These are phyloP conservation scores for Pecoramyces ruminantium DNA, from an alignment of 192 early-diverging fungal genomes.

Conservation along the genomic window DNA sequence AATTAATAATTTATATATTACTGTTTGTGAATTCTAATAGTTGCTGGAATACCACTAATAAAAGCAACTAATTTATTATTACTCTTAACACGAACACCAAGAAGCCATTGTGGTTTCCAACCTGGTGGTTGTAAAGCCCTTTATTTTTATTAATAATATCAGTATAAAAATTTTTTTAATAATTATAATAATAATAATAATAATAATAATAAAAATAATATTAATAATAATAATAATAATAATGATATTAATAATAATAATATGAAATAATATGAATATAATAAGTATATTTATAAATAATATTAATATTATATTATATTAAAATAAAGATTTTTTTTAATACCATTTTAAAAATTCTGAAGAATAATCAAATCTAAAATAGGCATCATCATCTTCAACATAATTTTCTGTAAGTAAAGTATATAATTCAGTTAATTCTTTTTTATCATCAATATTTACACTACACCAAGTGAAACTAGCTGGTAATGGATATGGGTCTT, in stretches of 20 bases:
- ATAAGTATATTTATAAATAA: no score
- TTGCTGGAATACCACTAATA: slow-evolving; percentile 82
- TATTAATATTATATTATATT: no score
- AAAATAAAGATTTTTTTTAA: neutral
- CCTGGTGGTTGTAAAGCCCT: slow-evolving; percentile 88
- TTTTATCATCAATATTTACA: slow-evolving; percentile 58
- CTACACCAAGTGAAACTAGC: slow-evolving; percentile 76
- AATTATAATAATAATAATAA: neutral
- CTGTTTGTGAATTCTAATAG: slow-evolving; percentile 53
- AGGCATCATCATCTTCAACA: slow-evolving; percentile 90
- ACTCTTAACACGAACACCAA: slow-evolving; percentile 71
- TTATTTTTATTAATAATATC: neutral
- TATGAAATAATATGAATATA: no score
- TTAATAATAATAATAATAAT: no score
- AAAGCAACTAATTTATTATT: slow-evolving; percentile 82
- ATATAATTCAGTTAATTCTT: slow-evolving; percentile 69
- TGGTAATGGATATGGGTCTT: slow-evolving; percentile 72
- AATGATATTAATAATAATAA: no score
- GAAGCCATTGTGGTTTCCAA: slow-evolving; percentile 73
- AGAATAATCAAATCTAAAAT: slow-evolving; percentile 94
- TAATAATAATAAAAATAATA: neutral
- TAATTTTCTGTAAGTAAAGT: slow-evolving; percentile 80
- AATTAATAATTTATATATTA: no score
- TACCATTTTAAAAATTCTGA: slow-evolving; percentile 83
- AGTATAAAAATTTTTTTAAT: neutral